These are phyloP conservation scores for Flaveria linearis DNA, from an alignment of 129 eudicot species.

Conservation along the genomic window DNA sequence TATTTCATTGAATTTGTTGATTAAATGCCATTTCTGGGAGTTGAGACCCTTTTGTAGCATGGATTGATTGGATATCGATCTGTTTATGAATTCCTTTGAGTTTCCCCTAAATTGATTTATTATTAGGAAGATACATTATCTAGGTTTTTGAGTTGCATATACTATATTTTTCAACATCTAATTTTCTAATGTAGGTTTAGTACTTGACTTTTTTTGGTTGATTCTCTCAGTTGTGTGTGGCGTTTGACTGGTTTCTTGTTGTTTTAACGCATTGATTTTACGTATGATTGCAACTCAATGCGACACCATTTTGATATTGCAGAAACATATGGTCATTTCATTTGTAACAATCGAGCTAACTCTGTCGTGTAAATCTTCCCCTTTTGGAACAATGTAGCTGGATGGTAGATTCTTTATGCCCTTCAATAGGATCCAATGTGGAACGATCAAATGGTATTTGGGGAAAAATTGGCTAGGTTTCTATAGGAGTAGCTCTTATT, in stretches of 20 bases:
- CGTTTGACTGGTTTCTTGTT: slow-evolving; percentile 9
- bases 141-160: slow-evolving; percentile 27
- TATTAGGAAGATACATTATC: slow-evolving; percentile 14
- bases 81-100: background rate
- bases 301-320: no score
- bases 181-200: slow-evolving; percentile 16
- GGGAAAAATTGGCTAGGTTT: background rate
- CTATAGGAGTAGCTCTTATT: no score
- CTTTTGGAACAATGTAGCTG: slow-evolving; percentile 27
- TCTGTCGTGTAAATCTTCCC: slow-evolving; percentile 6
- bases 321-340: background rate
- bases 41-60: background rate
- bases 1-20: slow-evolving; percentile 2
- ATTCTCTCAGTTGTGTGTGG: slow-evolving; percentile 20
- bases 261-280: slow-evolving; percentile 11
- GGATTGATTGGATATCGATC: slow-evolving; percentile 26
- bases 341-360: slow-evolving; percentile 18
- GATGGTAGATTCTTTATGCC: slow-evolving; percentile 17
- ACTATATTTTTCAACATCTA: background rate
- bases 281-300: slow-evolving; percentile 5
- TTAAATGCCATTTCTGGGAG: slow-evolving; percentile 17
- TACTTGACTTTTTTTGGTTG: slow-evolving; percentile 13
- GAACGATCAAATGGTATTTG: background rate
- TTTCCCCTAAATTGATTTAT: background rate
- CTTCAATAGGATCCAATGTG: no score